These are phyloP conservation scores for Cystofilobasidium bisporidii DNA, from an alignment of 768 basidiomycete genomes.

Conservation along the genomic window DNA sequence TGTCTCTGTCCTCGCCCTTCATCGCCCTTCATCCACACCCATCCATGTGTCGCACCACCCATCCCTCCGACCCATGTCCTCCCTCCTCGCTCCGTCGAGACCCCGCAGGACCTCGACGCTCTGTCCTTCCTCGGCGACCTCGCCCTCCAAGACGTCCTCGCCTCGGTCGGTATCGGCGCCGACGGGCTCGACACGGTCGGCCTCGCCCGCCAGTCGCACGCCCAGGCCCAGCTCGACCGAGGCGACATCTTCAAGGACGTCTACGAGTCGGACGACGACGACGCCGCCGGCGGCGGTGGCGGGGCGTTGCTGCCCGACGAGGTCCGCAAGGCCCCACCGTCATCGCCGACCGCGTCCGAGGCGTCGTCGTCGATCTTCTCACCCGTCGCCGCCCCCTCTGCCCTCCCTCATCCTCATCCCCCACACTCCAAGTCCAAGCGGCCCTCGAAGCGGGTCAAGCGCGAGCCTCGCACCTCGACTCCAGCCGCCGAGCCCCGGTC, in stretches of 20 bases:
- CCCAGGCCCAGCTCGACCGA: slow-evolving; percentile 11
- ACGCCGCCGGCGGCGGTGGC: neutral
- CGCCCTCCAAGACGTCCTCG: slow-evolving; percentile 20
- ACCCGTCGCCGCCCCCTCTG: neutral
- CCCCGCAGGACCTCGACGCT: slow-evolving; percentile 8
- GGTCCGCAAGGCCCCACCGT: neutral
- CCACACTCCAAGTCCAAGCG: neutral
- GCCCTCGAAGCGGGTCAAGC: neutral
- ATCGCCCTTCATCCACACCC: neutral
- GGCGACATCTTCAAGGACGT: slow-evolving; percentile 28
- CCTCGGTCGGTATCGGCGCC: slow-evolving; percentile 14
- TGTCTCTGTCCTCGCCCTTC: neutral
- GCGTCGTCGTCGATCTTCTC: neutral
- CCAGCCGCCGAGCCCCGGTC: neutral
- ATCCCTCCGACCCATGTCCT: too few relatives aligned
- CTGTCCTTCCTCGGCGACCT: slow-evolving; percentile 22
- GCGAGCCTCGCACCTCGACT: neutral
- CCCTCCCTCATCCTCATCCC: neutral
- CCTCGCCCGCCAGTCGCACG: neutral
- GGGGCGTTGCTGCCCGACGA: too few relatives aligned
- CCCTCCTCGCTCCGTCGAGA: too few relatives aligned
- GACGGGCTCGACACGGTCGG: slow-evolving; percentile 14
- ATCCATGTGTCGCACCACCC: too few relatives aligned
- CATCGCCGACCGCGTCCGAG: too few relatives aligned
- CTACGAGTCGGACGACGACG: slow-evolving; percentile 20